Conservation (phyloP, 1,139 yeast species). For the Yamadazyma jaroonii region DNA sequence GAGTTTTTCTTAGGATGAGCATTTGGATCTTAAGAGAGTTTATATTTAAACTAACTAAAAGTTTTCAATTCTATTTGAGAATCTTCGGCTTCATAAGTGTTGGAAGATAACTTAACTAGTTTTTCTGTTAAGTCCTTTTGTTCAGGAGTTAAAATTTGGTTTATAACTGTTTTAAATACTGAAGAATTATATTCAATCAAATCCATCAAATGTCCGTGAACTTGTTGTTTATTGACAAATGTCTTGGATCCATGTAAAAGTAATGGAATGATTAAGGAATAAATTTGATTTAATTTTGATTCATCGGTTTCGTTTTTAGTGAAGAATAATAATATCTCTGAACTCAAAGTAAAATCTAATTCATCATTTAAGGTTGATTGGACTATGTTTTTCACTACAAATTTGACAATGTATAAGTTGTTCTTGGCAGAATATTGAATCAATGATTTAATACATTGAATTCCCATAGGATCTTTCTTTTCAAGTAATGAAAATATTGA, state of each 20-base stretch:
- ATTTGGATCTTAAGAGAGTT: background rate
- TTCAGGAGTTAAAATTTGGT: constrained; percentile 27
- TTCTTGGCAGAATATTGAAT: constrained; percentile 37
- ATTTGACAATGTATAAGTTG: constrained; percentile 24
- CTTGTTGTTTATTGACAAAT: constrained; percentile 32
- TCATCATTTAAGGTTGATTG: constrained; percentile 9
- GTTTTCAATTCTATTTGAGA: constrained; percentile 35
- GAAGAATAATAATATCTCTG: constrained; percentile 55
- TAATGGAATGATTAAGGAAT: constrained; percentile 49
- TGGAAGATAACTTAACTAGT: constrained; percentile 28
- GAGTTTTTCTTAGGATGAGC: too few relatives aligned
- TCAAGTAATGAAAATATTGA: constrained; percentile 34
- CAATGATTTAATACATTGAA: constrained; percentile 59
- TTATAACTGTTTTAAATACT: constrained; percentile 54
- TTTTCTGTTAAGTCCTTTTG: constrained; percentile 42
- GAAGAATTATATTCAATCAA: constrained; percentile 49
- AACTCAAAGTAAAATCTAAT: constrained; percentile 38
- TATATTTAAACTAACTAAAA: constrained; percentile 20
- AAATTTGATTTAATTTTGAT: constrained; percentile 28
- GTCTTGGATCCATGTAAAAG: constrained; percentile 38
- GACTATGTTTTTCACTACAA: constrained; percentile 16
- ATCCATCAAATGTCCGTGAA: constrained; percentile 50
- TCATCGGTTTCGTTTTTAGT: constrained; percentile 32
- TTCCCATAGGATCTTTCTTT: constrained; percentile 41
- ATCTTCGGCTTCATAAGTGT: constrained; percentile 14